These are phyloP conservation scores for Fraxinus dipetala DNA, from an alignment of 305 asterid genomes.

Conservation along the genomic window DNA sequence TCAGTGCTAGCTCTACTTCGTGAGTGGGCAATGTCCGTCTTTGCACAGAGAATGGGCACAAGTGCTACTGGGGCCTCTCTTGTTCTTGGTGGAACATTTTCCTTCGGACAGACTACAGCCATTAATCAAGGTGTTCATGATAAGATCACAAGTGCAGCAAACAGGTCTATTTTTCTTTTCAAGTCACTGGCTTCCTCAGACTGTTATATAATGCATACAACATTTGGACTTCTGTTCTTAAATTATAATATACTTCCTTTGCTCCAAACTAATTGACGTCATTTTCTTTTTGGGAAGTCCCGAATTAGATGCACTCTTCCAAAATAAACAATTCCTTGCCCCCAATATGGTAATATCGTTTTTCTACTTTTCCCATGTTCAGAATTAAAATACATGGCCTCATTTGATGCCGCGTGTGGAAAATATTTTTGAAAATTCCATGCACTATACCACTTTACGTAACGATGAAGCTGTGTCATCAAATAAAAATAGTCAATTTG, in stretches of 20 bases:
- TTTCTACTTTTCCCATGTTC: not conserved
- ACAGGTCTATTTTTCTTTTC: slow-evolving; percentile 47
- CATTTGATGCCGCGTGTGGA: not conserved
- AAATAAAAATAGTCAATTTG: not conserved
- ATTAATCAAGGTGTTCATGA: slow-evolving; percentile 78
- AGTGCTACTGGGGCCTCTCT: slow-evolving; percentile 81
- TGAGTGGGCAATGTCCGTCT: slow-evolving; percentile 78
- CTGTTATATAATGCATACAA: not conserved
- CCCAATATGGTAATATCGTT: not conserved
- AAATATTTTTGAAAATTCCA: not conserved
- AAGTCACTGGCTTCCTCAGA: not conserved
- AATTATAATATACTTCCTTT: not conserved
- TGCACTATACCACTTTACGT: not conserved
- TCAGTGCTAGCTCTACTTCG: slow-evolving; percentile 81
- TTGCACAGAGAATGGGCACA: slow-evolving; percentile 78
- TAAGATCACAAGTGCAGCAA: slow-evolving; percentile 80
- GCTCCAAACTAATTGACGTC: not conserved
- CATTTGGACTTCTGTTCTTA: not conserved
- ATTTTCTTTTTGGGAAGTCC: not conserved
- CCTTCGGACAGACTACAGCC: slow-evolving; percentile 54
- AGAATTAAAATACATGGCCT: not conserved
- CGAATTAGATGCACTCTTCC: not conserved
- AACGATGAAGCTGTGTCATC: not conserved
- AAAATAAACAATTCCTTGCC: not conserved
- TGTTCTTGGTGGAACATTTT: slow-evolving; percentile 69